Evolutionary conservation across 2,329 filamentous ascomycete species (phyloP).

Genomic region (Monilinia vaccinii-corymbosi): DNA sequence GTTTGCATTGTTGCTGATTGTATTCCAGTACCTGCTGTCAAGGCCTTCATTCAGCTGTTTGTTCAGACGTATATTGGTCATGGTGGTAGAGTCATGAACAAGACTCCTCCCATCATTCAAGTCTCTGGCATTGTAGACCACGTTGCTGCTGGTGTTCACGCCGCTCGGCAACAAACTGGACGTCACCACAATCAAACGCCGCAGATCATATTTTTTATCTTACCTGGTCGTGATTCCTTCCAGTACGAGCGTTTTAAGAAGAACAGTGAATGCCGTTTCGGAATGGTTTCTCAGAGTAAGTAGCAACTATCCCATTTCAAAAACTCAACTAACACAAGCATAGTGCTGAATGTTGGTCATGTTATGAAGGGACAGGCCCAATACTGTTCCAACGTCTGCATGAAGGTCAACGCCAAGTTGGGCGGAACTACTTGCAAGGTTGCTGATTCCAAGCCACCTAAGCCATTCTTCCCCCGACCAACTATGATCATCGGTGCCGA

Average conservation of each 20-base stretch:
- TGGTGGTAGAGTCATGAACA: slow-evolving; percentile 46
- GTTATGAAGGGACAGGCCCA: slow-evolving; percentile 64
- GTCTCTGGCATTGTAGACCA: slow-evolving; percentile 4
- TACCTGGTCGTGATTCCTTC: slow-evolving; percentile 60
- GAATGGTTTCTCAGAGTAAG: slow-evolving; percentile 63
- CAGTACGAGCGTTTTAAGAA: slow-evolving; percentile 85
- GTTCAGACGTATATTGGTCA: slow-evolving; percentile 49
- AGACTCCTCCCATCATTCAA: slow-evolving; percentile 35
- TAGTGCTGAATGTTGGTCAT: slow-evolving; percentile 61
- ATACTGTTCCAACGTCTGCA: slow-evolving; percentile 86
- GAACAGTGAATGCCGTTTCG: slow-evolving; percentile 74
- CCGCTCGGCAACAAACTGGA: slow-evolving; percentile 15
- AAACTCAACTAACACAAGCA: background rate
- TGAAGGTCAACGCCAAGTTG: slow-evolving; percentile 97
- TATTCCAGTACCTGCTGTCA: slow-evolving; percentile 37
- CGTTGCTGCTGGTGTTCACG: slow-evolving; percentile 12
- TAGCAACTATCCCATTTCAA: background rate
- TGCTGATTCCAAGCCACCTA: slow-evolving; percentile 6
- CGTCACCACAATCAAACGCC: slow-evolving; percentile 34
- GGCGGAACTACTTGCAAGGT: slow-evolving; percentile 63
- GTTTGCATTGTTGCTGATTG: slow-evolving; percentile 57
- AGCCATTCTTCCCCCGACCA: slow-evolving; percentile 38
- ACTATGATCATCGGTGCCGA: slow-evolving; percentile 84
- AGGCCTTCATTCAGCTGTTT: slow-evolving; percentile 52
- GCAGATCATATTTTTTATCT: slow-evolving; percentile 71